Base-by-base conservation (phyloP, 768 basidiomycete genomes). In the Steccherinum ochraceum region DNA sequence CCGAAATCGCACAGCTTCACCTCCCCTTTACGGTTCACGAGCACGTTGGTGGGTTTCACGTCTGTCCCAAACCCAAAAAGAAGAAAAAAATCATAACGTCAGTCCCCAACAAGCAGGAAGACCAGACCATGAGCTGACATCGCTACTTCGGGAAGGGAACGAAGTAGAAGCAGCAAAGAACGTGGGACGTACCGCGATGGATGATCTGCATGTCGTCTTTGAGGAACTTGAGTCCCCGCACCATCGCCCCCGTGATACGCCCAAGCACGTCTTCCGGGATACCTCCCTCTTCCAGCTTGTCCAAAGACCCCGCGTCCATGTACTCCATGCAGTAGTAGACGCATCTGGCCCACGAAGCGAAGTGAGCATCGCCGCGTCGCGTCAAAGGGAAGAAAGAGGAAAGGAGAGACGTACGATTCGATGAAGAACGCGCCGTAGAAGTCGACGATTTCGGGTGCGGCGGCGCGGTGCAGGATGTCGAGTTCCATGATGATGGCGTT, bases 291-390 rank as follows among this genome's bases (percentile, higher is more conserved):
- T 76, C 69, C 23, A 98, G 76, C 56, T 86, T 89, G 66, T 97
- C 96, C 44, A 99, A 77, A 39, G 85, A 89, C n/a, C 94, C 93
- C 11, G 93, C 94, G 65, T 99, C 95, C 96, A 99, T 99, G 70
- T 86, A 91, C 73, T 99, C 96, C 94, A 98, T 98, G 69, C 94
- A 98, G 67, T 96, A 97, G 70, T 99, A 97, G 20, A 99, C 96
- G 67, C 95, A 64, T 19, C 63, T 64, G 16, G 1, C 16, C 7
- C 16, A 21, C 25, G 13, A 26, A 20, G 4, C 26, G 2, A 7
- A 43, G 41, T 43, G 16, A 43, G 41, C 7, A 43, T 7, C 41
- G 7, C 10, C n/a, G 16, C 16, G 30, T 35, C 30, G 16, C n/a
- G n/a, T n/a, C n/a, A n/a, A n/a, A n/a, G n/a, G n/a, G 30, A 10